Evolutionary conservation across 371 early-diverging fungal genomes (phyloP).

Genomic region (Circinella umbellata): DNA sequence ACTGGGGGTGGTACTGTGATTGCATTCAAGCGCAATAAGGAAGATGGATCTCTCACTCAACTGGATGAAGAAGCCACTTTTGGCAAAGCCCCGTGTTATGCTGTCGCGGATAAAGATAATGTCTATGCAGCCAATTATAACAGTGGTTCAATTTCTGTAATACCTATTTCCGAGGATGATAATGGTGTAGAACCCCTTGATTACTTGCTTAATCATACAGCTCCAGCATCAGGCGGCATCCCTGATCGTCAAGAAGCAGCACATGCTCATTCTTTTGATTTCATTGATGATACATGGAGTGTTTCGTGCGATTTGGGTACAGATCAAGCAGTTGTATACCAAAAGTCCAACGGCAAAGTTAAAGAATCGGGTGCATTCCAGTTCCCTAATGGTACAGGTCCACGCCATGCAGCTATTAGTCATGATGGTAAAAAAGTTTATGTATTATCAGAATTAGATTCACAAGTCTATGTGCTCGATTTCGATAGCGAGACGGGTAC

Average conservation of each 20-base stretch:
- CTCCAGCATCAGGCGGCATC: slow-evolving; percentile 22
- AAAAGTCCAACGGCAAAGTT: slow-evolving; percentile 12
- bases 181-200: slow-evolving; percentile 5
- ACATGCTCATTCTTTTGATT: slow-evolving; percentile 47
- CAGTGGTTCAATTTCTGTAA: slow-evolving; percentile 33
- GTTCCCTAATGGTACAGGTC: slow-evolving; percentile 48
- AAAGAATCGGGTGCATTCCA: slow-evolving; percentile 20
- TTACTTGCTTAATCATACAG: slow-evolving; percentile 15
- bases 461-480: slow-evolving; percentile 38
- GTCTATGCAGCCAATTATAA: slow-evolving; percentile 46
- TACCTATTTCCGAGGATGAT: slow-evolving; percentile 26
- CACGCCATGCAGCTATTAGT: slow-evolving; percentile 46
- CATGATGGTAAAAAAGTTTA: slow-evolving; percentile 36
- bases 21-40: slow-evolving; percentile 28
- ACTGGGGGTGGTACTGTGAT: slow-evolving; percentile 34
- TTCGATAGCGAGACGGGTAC: slow-evolving; percentile 36
- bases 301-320: slow-evolving; percentile 30
- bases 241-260: slow-evolving; percentile 50
- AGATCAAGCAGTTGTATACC: slow-evolving; percentile 37
- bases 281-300: slow-evolving; percentile 14
- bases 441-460: slow-evolving; percentile 41
- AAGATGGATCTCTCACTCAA: slow-evolving; percentile 25
- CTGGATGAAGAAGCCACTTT: slow-evolving; percentile 31
- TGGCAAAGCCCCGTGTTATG: slow-evolving; percentile 45
- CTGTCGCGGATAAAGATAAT: slow-evolving; percentile 20